Conservation (phyloP, 371 early-diverging fungal genomes). For the Thermomucor indicae-seudaticae region DNA sequence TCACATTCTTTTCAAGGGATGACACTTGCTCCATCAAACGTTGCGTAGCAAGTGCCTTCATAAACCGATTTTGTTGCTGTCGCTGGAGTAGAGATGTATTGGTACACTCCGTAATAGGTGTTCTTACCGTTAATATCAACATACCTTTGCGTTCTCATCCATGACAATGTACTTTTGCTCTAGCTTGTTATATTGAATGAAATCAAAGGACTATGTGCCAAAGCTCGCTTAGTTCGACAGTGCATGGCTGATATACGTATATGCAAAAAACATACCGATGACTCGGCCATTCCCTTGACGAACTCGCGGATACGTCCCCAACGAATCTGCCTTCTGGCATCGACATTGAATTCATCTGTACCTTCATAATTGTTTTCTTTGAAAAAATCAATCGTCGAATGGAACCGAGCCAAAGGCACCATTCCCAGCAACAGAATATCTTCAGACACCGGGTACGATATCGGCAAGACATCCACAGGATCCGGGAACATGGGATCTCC, state of each 20-base stretch:
- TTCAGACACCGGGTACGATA: slow-evolving; percentile 39
- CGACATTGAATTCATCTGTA: slow-evolving; percentile 11
- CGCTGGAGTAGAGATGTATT: slow-evolving; percentile 18
- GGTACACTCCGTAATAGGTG: background rate
- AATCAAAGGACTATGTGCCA: slow-evolving; percentile 36
- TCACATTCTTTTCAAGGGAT: slow-evolving; percentile 52
- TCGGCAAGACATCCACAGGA: slow-evolving; percentile 33
- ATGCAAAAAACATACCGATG: slow-evolving; percentile 16
- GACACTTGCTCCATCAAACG: slow-evolving; percentile 62
- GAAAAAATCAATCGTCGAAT: slow-evolving; percentile 37
- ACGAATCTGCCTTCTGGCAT: slow-evolving; percentile 37
- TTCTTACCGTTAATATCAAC: background rate
- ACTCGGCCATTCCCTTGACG: slow-evolving; percentile 34
- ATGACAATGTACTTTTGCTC: slow-evolving; percentile 50
- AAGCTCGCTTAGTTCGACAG: background rate
- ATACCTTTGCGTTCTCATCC: slow-evolving; percentile 57
- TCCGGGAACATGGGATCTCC: slow-evolving; percentile 36
- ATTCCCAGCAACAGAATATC: slow-evolving; percentile 31
- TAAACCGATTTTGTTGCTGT: slow-evolving; percentile 50
- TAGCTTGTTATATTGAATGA: slow-evolving; percentile 44
- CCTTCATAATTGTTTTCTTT: slow-evolving; percentile 27
- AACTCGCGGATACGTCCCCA: slow-evolving; percentile 42
- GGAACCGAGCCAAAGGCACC: slow-evolving; percentile 25
- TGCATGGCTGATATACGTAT: background rate
- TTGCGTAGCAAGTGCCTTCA: slow-evolving; percentile 63